Evolutionary conservation across 108 stramenopile species (phyloP).

Genomic region (Fragilariopsis cylindrus): DNA sequence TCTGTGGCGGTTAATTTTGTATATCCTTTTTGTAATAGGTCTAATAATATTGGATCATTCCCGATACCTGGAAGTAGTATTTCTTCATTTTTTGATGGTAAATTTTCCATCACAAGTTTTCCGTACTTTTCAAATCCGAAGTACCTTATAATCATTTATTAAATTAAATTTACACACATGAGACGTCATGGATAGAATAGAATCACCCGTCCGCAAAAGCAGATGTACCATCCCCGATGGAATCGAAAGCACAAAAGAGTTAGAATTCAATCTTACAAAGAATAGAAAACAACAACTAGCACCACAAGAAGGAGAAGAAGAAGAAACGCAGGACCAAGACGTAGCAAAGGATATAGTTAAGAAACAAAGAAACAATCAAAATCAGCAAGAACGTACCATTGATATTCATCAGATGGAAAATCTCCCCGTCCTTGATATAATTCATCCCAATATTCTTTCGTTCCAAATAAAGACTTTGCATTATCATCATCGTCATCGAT

Average conservation of each 20-base stretch:
- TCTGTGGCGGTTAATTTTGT: conserved; percentile 63
- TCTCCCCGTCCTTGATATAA: conserved; percentile 79
- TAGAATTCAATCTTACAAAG: too few species aligned
- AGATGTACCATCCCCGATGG: too few species aligned
- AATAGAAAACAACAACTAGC: too few species aligned
- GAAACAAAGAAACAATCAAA: too few species aligned
- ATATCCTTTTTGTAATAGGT: conserved; percentile 65
- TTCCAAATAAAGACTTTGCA: conserved; percentile 73
- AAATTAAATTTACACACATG: too few species aligned
- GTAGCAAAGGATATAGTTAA: too few species aligned
- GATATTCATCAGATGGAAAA: conserved; percentile 73
- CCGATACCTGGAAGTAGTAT: conserved; percentile 79
- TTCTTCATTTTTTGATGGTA: conserved; percentile 13
- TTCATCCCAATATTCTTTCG: conserved; percentile 77
- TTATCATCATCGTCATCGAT: conserved; percentile 40
- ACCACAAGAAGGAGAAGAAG: too few species aligned
- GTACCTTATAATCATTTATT: neutral
- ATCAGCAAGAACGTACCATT: conserved; percentile 49
- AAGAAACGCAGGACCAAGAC: too few species aligned
- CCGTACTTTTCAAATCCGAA: conserved; percentile 66
- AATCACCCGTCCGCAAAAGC: too few species aligned
- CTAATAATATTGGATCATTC: conserved; percentile 72
- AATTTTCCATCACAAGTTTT: conserved; percentile 21
- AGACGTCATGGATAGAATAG: too few species aligned
- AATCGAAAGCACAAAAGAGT: too few species aligned